Conservation (phyloP, 148 eudicot genomes). For the Rheum nobile region DNA sequence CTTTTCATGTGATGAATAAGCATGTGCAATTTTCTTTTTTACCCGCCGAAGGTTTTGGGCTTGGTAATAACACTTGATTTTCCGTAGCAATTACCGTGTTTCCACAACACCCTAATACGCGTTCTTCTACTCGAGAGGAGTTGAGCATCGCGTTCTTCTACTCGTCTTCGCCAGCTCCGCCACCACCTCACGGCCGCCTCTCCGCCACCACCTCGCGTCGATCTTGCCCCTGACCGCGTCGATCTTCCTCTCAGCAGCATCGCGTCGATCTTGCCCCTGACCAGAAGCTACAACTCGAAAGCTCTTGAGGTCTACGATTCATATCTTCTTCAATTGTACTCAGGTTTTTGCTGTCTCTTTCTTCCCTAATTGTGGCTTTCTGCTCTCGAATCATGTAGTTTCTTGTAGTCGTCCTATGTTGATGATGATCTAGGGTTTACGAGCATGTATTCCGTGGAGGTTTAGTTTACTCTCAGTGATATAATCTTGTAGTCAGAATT, state of each 20-base stretch:
- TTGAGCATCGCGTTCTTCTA: too few species aligned
- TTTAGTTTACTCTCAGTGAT: background rate
- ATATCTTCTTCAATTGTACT: background rate
- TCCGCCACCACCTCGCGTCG: too few species aligned
- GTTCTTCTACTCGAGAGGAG: too few species aligned
- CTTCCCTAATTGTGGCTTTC: background rate
- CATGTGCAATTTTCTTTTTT: too few species aligned
- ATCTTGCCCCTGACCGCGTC: too few species aligned
- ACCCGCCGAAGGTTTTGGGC: too few species aligned
- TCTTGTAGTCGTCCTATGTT: background rate
- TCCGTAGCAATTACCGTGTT: too few species aligned
- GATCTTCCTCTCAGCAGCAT: too few species aligned
- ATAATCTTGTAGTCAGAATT: background rate
- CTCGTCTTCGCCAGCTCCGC: conserved; percentile 51
- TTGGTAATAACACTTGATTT: too few species aligned
- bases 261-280: background rate
- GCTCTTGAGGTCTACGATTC: background rate
- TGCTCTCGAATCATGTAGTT: background rate
- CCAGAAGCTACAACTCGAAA: background rate
- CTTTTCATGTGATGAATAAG: too few species aligned
- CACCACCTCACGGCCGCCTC: conserved; percentile 73
- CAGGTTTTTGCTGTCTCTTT: background rate
- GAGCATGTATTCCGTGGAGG: background rate
- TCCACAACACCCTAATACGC: too few species aligned
- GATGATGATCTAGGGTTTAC: background rate